Evolutionary conservation across 805 yeast species (phyloP), one percentile per base, ranked within the genome.

Genomic region (Lachancea lanzarotensis): DNA sequence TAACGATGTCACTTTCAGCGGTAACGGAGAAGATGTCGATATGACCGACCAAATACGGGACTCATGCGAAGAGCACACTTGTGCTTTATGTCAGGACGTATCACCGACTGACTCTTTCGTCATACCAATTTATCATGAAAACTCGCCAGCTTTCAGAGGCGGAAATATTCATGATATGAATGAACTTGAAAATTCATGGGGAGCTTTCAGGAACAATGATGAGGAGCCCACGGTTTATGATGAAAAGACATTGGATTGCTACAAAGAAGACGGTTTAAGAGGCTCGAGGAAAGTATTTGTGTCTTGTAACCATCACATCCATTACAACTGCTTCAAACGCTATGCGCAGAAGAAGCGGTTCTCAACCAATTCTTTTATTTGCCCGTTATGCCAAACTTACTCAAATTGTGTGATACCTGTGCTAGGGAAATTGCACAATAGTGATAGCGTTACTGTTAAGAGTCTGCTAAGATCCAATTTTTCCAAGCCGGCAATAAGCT

Each of bases 301-400:
- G 45, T 87, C 96, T 31, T 93, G 99, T 68, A 95, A 96, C 15
- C 99, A 93, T 65, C 87, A 91, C 8, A 82, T 93, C 78, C 99
- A 93, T 62, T 79, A 74, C 52, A 71, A 73, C 16, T 93, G 99
- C 63, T 86, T 83, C 60, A 62, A 73, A 45, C 80, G 82, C 44
- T 82, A 78, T 58, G 63, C 80, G 77, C 50, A 80, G 83, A 33
- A 71, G 84, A 62, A 84, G 78, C 48, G 71, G 50, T 61, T 70
- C 2, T 74, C 75, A 9, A 75, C 76, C 22, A 74, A 76, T 17
- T 89, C 85, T 50, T 87, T 88, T 55, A 66, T 87, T n/a, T 93
- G 99, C 61, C 98, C 98, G 0, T 71, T 93, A 35, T 93, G 99
- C 70, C 88, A 89, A 50, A 85, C 96, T 0, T 74, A 82, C 45